Conservation (phyloP, 371 early-diverging fungal genomes). For the Mortierella sp. region DNA sequence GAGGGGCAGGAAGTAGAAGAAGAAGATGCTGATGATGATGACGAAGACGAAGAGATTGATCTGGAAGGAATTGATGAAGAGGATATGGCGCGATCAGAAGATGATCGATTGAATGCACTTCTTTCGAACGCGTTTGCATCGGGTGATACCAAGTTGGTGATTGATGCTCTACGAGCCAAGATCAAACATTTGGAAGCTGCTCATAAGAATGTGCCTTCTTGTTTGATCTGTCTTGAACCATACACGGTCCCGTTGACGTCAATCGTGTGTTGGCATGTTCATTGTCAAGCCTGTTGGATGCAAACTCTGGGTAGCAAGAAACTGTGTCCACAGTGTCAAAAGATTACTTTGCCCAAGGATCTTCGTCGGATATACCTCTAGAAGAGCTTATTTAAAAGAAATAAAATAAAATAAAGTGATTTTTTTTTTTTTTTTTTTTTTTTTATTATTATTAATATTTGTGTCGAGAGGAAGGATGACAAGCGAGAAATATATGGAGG, state of each 20-base stretch:
- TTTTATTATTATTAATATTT: not conserved
- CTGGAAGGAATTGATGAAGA: slow-evolving; percentile 38
- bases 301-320: slow-evolving; percentile 87
- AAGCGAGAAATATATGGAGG: no score
- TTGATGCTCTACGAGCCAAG: slow-evolving; percentile 81
- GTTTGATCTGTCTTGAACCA: slow-evolving; percentile 86
- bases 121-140: slow-evolving; percentile 37
- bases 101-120: slow-evolving; percentile 27
- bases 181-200: slow-evolving; percentile 73
- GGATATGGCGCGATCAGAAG: slow-evolving; percentile 17
- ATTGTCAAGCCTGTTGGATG: slow-evolving; percentile 92
- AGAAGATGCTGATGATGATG: slow-evolving; percentile 49
- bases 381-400: slow-evolving; percentile 10
- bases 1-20: no score
- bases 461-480: not conserved
- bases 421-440: not conserved
- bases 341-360: slow-evolving; percentile 87
- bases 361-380: slow-evolving; percentile 86
- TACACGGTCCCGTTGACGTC: slow-evolving; percentile 80
- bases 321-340: slow-evolving; percentile 92
- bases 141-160: slow-evolving; percentile 68
- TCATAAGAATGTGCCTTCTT: slow-evolving; percentile 66
- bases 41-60: slow-evolving; percentile 63
- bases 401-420: not conserved
- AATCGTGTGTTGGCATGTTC: slow-evolving; percentile 94